Conservation (phyloP, 2,329 filamentous ascomycete species). For the Fusarium cicatricum region DNA sequence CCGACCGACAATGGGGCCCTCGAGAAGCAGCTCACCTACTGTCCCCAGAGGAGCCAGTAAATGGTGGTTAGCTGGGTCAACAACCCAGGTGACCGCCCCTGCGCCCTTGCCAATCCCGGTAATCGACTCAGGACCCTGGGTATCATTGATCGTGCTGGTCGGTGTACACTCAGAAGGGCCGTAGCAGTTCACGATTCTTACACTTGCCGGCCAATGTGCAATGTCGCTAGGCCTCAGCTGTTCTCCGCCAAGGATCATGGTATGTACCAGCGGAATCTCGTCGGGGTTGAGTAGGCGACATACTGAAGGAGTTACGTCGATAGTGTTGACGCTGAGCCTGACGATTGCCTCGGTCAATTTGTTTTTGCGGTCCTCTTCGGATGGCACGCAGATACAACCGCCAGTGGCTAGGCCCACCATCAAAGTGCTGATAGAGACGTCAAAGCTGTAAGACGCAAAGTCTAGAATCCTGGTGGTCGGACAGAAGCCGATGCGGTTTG, state of each 20-base stretch:
- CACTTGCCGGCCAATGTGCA: background rate
- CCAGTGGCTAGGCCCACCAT: constrained; percentile 49
- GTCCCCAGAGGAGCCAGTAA: background rate
- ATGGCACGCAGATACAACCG: constrained; percentile 51
- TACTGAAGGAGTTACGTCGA: constrained; percentile 9
- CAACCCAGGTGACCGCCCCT: background rate
- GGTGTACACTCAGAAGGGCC: background rate
- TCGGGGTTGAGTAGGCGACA: constrained; percentile 6
- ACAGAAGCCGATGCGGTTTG: background rate
- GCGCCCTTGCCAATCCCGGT: background rate
- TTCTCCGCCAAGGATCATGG: constrained; percentile 10
- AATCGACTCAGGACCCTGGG: background rate
- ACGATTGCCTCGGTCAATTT: background rate
- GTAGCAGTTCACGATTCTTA: background rate
- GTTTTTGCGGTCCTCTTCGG: constrained; percentile 46
- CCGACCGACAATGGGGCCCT: background rate
- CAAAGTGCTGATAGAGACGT: constrained; percentile 42
- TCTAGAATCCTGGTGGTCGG: constrained; percentile 12
- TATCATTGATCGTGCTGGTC: constrained; percentile 6
- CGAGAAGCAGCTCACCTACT: constrained; percentile 1
- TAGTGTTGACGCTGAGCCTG: constrained; percentile 8
- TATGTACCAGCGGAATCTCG: background rate
- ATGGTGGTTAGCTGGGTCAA: background rate
- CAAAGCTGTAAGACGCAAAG: constrained; percentile 37
- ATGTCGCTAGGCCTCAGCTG: background rate